Evolutionary conservation across 129 eudicot species (phyloP).

Genomic region (Ambrosia trifida): DNA sequence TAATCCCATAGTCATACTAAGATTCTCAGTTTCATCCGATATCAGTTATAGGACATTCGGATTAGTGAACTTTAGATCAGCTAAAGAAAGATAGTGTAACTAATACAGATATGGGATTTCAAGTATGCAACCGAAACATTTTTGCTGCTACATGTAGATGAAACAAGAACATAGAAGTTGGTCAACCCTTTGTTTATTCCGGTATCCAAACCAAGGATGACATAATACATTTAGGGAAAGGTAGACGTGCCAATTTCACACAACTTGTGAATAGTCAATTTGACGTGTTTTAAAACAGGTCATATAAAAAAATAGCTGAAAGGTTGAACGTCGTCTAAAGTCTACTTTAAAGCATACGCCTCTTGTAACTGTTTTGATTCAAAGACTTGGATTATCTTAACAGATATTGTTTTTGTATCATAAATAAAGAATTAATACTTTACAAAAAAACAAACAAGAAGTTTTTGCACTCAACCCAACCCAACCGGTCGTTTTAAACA

Average conservation of each 20-base stretch:
- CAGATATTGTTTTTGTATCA: background rate
- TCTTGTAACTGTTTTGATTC: background rate
- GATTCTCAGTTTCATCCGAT: background rate
- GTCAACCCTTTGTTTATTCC: background rate
- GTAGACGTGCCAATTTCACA: background rate
- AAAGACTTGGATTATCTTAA: background rate
- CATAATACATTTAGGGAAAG: no score
- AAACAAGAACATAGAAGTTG: background rate
- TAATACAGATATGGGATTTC: background rate
- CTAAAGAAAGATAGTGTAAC: background rate
- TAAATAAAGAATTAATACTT: no score
- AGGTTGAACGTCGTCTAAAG: background rate
- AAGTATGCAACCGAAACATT: background rate
- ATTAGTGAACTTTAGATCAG: background rate
- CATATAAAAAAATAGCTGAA: background rate
- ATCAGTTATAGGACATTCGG: background rate
- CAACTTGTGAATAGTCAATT: background rate
- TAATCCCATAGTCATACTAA: background rate
- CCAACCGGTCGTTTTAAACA: no score
- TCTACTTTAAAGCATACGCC: background rate
- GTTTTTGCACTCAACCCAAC: no score
- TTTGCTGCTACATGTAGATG: background rate
- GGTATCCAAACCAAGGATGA: background rate
- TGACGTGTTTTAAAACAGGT: background rate
- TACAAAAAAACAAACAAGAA: no score